Conservation (phyloP, 2,329 filamentous ascomycete genomes). For the Claviceps paspali region DNA sequence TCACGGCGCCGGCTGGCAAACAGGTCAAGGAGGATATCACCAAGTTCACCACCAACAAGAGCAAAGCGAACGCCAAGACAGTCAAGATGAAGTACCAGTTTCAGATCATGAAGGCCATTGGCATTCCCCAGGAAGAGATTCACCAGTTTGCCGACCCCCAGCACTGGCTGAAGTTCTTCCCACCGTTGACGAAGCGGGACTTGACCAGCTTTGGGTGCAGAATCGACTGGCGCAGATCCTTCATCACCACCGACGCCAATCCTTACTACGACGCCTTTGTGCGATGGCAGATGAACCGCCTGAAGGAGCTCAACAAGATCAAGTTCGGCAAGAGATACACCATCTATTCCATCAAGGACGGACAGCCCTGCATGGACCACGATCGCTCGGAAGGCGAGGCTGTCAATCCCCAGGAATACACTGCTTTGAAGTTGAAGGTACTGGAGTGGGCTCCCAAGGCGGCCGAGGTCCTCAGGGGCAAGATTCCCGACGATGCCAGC, state of each 20-base stretch:
- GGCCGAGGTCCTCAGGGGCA: constrained; percentile 54
- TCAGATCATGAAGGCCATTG: constrained; percentile 86
- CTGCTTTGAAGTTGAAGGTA: constrained; percentile 78
- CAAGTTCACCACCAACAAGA: constrained; percentile 87
- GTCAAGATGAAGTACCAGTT: constrained; percentile 93
- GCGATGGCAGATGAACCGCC: constrained; percentile 89
- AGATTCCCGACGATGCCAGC: constrained; percentile 62
- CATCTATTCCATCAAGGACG: constrained; percentile 49
- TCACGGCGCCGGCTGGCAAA: constrained; percentile 33
- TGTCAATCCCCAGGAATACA: constrained; percentile 77
- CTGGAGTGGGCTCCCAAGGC: constrained; percentile 76
- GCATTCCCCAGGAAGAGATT: constrained; percentile 76
- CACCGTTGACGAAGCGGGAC: constrained; percentile 44
- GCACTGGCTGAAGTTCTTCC: constrained; percentile 88
- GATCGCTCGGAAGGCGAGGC: constrained; percentile 31
- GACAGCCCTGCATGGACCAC: constrained; percentile 33
- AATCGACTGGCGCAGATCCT: constrained; percentile 84
- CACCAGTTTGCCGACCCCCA: constrained; percentile 84
- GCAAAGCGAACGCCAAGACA: constrained; percentile 79
- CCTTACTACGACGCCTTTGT: constrained; percentile 94
- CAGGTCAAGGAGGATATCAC: constrained; percentile 67
- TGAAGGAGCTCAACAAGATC: constrained; percentile 82
- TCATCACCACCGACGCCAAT: constrained; percentile 93
- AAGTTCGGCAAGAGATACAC: constrained; percentile 89
- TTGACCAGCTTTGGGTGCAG: constrained; percentile 70